Evolutionary conservation across 2,329 filamentous ascomycete species (phyloP), one percentile per base, ranked within the genome.

Genomic region (Fusarium mangiferae): DNA sequence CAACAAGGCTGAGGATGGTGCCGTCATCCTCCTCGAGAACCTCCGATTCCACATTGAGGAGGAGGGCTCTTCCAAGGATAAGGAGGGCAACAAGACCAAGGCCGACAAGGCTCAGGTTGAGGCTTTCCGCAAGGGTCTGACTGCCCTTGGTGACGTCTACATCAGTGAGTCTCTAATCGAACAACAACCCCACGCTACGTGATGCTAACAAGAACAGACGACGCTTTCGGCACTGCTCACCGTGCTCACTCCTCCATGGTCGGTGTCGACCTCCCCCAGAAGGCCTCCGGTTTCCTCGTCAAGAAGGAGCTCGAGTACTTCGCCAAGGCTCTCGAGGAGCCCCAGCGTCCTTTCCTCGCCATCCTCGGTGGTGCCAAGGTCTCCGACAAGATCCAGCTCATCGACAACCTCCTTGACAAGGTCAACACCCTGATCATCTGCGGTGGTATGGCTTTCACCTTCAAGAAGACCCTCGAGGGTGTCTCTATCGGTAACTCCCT

Each of bases 251-350:
- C 95, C 85, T 98, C 96, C 84, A 99, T 99, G 96, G 96, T 99
- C 80, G 96, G 96, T 81, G 90, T 98, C 75, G 91, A 98, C 77
- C 92, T 99, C 55, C 95, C 96, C 78, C 94, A 98, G 85, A 98
- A 98, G 89, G 96, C 96, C 15, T 94, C 96, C 65, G 96, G 96
- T 73, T 99, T 98, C 92, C 91, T 99, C 81, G 95, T 99, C 89
- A 99, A 99, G 93, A 99, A 98, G 90, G 96, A 99, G 87, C 93
- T 99, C 74, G 96, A 99, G 83, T 99, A 99, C 92, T 99, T 99
- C 83, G 96, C 96, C 75, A 91, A 98, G 88, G 96, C 95, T 44
- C 93, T 99, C 71, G 96, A 99, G 88, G 91, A 90, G 79, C 96
- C 96, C 72, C 89, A 97, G 87, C 92, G 96, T 65, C 96, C 96